These are phyloP conservation scores for Nicotiana otophora DNA, from an alignment of 257 asterid genomes.

Conservation along the genomic window DNA sequence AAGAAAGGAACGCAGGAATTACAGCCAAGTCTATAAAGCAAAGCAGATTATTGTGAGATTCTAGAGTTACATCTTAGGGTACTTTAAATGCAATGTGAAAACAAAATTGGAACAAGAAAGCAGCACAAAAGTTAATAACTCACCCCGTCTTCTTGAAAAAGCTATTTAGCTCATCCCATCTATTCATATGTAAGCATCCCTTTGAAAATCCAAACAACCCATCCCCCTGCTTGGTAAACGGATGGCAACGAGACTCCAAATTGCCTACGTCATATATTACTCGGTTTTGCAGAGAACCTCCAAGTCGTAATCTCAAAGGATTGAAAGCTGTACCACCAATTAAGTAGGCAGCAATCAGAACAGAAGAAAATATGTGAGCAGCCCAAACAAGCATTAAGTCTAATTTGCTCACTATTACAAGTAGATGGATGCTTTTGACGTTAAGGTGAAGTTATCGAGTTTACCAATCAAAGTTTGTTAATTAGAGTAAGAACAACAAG, in stretches of 20 bases:
- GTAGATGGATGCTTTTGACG: background rate
- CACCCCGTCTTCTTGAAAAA: conserved; percentile 84
- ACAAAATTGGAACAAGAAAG: background rate
- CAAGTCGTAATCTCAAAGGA: conserved; percentile 71
- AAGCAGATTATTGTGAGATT: background rate
- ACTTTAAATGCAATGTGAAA: background rate
- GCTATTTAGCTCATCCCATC: conserved; percentile 89
- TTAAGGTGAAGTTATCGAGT: background rate
- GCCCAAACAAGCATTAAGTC: background rate
- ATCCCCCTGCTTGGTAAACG: conserved; percentile 48
- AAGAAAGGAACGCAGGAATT: background rate
- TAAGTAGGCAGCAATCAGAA: background rate
- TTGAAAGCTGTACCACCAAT: conserved; percentile 52
- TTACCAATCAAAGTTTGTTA: background rate
- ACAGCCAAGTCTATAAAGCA: background rate
- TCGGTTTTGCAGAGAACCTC: conserved; percentile 98
- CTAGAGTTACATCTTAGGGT: background rate
- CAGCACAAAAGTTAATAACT: conserved; percentile 8
- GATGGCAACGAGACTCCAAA: conserved; percentile 40
- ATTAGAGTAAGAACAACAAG: conserved; percentile 1
- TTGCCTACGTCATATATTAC: conserved; percentile 65
- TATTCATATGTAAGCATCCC: conserved; percentile 77
- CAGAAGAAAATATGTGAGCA: background rate
- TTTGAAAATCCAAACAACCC: conserved; percentile 89
- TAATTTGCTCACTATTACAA: background rate